Base-by-base conservation (phyloP, 208 protist genomes). In the Trypanosoma melophagium region DNA sequence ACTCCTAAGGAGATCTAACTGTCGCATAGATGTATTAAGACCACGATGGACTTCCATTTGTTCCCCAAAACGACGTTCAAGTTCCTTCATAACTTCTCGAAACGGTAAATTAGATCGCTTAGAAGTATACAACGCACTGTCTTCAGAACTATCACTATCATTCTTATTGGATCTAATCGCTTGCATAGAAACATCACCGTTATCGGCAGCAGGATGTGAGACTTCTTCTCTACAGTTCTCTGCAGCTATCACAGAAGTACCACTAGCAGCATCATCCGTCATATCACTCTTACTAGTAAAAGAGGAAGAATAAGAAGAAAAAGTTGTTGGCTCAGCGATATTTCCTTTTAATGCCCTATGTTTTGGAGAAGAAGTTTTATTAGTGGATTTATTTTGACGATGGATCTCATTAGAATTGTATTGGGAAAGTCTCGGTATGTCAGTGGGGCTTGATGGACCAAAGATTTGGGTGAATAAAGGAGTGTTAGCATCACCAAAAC, bases 1-100 rank as follows among this genome's bases (percentile, higher is more conserved):
- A 25, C 31, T 28, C 24, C 71, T n/a, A 12, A 86, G 28, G 8
- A 57, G 13, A 52, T 79, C 60, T 12, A 87, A 25, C 38, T 83
- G 68, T 21, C 53, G 62, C 35, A 76, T 55, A 7, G 83, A 76
- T 3, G 59, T 28, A 1, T 71, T 77, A 42, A 92, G 61, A 0
- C 59, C 81, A 14, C 80, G 80, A 60, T 87, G 80, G 14, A 92
- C 75, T n/a, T 76, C 65, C 69, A 92, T 79, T 54, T 92, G 86
- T 53, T 89, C 83, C 2, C 56, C 50, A 62, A 92, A 86, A 13
- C 83, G 81, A 38, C 70, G 68, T 49, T 86, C 73, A 55, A 84
- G 28, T 54, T 92, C 83, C 7, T 69, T 41, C 41, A 80, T 53
- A 14, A 77, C 76, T 49, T 74, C 19, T 19, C 68, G 40, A 64